Evolutionary conservation across 768 basidiomycete genomes (phyloP).

Genomic region (Mycena maculata): DNA sequence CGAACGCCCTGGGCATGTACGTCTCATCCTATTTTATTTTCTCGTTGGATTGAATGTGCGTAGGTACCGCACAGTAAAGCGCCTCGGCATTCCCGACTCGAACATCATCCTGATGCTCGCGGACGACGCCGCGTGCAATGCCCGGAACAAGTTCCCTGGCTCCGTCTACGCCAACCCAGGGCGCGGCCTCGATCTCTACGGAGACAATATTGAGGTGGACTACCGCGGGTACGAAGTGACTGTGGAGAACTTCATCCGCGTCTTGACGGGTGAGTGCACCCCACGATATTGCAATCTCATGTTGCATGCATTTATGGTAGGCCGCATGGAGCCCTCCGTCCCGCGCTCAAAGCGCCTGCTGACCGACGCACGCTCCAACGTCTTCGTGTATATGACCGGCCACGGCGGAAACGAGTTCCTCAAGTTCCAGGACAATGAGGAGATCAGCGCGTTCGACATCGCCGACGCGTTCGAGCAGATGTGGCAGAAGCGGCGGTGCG

Average conservation of each 20-base stretch:
- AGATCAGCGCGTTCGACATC: slow-evolving; percentile 96
- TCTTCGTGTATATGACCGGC: slow-evolving; percentile 98
- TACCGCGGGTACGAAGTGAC: slow-evolving; percentile 98
- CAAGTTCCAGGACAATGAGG: slow-evolving; percentile 99
- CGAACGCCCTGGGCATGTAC: slow-evolving; percentile 96
- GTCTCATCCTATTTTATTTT: slow-evolving; percentile 29
- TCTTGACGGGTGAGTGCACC: slow-evolving; percentile 81
- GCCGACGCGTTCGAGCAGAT: slow-evolving; percentile 99
- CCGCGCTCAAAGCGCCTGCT: slow-evolving; percentile 94
- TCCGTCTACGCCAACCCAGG: slow-evolving; percentile 93
- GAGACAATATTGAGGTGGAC: slow-evolving; percentile 97
- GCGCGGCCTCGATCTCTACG: slow-evolving; percentile 88
- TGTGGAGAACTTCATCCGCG: slow-evolving; percentile 93
- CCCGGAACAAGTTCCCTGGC: slow-evolving; percentile 91
- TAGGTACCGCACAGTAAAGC: slow-evolving; percentile 98
- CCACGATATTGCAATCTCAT: background rate
- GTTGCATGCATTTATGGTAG: slow-evolving; percentile 61
- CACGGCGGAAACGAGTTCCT: slow-evolving; percentile 99
- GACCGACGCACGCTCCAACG: slow-evolving; percentile 89
- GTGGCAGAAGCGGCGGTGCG: slow-evolving; percentile 94
- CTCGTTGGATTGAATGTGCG: slow-evolving; percentile 11
- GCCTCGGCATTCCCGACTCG: slow-evolving; percentile 97
- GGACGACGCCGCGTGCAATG: slow-evolving; percentile 94
- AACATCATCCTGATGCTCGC: slow-evolving; percentile 99
- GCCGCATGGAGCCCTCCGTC: slow-evolving; percentile 84